Conservation (phyloP, 2,329 filamentous ascomycete genomes). For the Pseudogymnoascus sp. region DNA sequence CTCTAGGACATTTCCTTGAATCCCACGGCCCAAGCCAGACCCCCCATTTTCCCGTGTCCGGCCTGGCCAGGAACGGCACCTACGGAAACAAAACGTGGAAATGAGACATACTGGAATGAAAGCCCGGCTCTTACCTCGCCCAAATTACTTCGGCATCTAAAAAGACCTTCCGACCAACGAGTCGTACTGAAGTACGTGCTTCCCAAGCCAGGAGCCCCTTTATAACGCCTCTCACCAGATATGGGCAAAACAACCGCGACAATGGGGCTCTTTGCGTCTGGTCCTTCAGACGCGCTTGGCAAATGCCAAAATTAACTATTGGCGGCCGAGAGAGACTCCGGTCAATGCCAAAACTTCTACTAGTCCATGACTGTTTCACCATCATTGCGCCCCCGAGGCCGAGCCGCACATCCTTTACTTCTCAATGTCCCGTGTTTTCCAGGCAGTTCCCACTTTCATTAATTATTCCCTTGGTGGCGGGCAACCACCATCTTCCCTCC, state of each 20-base stretch:
- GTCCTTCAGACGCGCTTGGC: not conserved
- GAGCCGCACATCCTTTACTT: not conserved
- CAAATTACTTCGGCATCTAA: not conserved
- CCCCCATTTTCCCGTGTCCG: not conserved
- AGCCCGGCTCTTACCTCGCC: not conserved
- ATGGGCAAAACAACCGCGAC: not conserved
- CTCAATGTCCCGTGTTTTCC: not conserved
- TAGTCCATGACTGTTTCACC: not conserved
- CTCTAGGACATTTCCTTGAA: not conserved
- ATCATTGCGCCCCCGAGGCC: not conserved
- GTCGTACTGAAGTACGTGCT: not conserved
- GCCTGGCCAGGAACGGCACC: not conserved
- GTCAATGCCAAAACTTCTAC: not conserved
- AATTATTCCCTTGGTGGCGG: not conserved
- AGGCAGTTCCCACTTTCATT: not conserved
- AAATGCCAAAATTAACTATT: slow-evolving; percentile 1
- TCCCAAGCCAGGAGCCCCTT: not conserved
- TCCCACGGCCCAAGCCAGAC: not conserved
- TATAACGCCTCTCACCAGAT: not conserved
- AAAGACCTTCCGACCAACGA: not conserved
- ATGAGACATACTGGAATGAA: not conserved
- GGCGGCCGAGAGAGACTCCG: not conserved
- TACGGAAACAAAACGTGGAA: not conserved
- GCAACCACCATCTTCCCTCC: not conserved
- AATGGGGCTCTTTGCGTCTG: not conserved